A percentile compares a stretch with the other conserved stretches of the same genome.
These are phyloP conservation scores for Rhodotorula toruloides DNA, from an alignment of 768 basidiomycete genomes.

Conservation along the genomic window DNA sequence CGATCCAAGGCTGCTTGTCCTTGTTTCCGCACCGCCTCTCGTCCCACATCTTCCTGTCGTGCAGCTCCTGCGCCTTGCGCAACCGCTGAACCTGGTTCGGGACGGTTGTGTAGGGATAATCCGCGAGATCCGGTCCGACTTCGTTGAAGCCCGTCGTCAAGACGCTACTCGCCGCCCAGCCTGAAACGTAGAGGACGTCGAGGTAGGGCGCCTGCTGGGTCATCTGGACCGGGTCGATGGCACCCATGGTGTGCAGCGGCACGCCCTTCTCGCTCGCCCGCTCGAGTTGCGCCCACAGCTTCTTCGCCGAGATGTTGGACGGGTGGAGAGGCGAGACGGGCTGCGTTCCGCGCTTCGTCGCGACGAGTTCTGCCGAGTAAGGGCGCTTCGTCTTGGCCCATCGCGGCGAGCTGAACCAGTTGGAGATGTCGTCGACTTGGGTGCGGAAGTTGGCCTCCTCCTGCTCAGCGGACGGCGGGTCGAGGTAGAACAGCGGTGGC, in stretches of 20 bases:
- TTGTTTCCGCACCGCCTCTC: conserved; percentile 67
- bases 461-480: conserved; percentile 37
- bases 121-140: conserved; percentile 81
- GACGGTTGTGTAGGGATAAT: conserved; percentile 93
- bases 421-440: conserved; percentile 54
- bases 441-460: conserved; percentile 39
- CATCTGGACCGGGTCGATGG: conserved; percentile 89
- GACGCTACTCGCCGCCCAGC: conserved; percentile 77
- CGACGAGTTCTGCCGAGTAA: conserved; percentile 73
- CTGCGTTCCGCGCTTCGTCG: conserved; percentile 80
- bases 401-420: conserved; percentile 71
- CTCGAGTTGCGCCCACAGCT: conserved; percentile 66
- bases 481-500: conserved; percentile 38
- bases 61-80: conserved; percentile 83
- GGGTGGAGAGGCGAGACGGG: conserved; percentile 67
- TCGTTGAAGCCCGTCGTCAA: conserved; percentile 86
- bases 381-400: conserved; percentile 69
- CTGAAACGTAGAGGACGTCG: conserved; percentile 84
- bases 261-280: conserved; percentile 59
- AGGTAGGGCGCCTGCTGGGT: conserved; percentile 85
- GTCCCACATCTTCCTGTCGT: conserved; percentile 89
- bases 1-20: conserved; percentile 67
- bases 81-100: conserved; percentile 91
- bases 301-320: conserved; percentile 73
- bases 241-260: conserved; percentile 86